These are phyloP conservation scores for Auriscalpium orientale DNA, from an alignment of 768 basidiomycete genomes.

Conservation along the genomic window DNA sequence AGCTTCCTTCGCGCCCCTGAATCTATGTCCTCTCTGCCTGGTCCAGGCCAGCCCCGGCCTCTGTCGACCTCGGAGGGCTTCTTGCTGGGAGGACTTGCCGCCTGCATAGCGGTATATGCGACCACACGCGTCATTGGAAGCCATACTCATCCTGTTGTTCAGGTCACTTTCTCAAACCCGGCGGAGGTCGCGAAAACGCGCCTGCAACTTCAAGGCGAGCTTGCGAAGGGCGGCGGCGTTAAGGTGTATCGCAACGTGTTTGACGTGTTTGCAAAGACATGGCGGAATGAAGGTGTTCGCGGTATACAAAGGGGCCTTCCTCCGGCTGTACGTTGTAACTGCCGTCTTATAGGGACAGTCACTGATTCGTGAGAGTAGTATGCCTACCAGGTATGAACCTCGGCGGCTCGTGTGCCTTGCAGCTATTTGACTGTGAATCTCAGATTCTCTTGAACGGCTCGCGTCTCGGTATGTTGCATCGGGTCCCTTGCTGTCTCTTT, in stretches of 20 bases:
- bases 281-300: conserved; percentile 79
- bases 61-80: conserved; percentile 78
- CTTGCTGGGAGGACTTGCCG: conserved; percentile 83
- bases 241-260: conserved; percentile 88
- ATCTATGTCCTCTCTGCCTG: too few species aligned
- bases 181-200: conserved; percentile 91
- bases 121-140: neutral
- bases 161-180: conserved; percentile 79
- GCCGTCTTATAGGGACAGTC: neutral
- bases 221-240: conserved; percentile 60
- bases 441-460: conserved; percentile 91
- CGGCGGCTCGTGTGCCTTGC: neutral
- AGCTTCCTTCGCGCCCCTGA: too few species aligned
- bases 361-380: conserved; percentile 45
- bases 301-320: conserved; percentile 91
- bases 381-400: conserved; percentile 72
- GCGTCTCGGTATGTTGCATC: conserved; percentile 53
- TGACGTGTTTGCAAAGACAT: conserved; percentile 84
- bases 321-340: conserved; percentile 63
- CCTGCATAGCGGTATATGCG: conserved; percentile 72
- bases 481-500: neutral
- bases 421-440: neutral
- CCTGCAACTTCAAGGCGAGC: conserved; percentile 92
- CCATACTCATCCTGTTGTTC: conserved; percentile 2
- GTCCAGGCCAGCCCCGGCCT: conserved; percentile 14